Evolutionary conservation across 202 grass and related monocot species (phyloP).

Genomic region (Hordeum pubiflorum): DNA sequence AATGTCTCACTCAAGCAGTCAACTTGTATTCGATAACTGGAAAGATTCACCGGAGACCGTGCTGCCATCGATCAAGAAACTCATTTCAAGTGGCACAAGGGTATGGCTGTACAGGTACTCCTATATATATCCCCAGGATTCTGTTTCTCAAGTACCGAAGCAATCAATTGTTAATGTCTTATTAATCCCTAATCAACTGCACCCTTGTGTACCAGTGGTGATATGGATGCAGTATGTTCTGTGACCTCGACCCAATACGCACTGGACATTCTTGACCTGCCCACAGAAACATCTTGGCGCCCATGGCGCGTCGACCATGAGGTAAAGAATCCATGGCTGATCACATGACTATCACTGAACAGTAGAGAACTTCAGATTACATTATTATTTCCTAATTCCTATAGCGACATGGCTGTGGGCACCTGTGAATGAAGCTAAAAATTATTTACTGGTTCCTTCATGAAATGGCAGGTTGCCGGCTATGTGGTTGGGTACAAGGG

Average conservation of each 20-base stretch:
- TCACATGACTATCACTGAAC: slow-evolving; percentile 5
- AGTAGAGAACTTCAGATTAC: slow-evolving; percentile 1
- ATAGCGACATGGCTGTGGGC: background rate
- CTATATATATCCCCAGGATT: background rate
- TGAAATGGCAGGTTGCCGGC: slow-evolving; percentile 42
- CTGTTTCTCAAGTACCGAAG: background rate
- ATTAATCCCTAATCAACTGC: background rate
- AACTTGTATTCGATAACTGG: slow-evolving; percentile 41
- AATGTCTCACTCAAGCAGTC: slow-evolving; percentile 26
- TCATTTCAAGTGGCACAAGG: slow-evolving; percentile 53
- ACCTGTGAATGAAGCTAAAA: background rate
- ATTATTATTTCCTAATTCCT: background rate
- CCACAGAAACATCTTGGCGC: slow-evolving; percentile 36
- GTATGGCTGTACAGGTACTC: slow-evolving; percentile 63
- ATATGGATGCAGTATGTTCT: slow-evolving; percentile 53
- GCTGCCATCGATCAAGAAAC: slow-evolving; percentile 46
- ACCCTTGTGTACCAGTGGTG: slow-evolving; percentile 38
- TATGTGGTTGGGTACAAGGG: slow-evolving; percentile 50
- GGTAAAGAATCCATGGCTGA: slow-evolving; percentile 22
- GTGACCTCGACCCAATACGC: slow-evolving; percentile 45
- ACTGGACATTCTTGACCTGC: slow-evolving; percentile 43
- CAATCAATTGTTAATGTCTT: background rate
- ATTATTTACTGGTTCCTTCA: background rate
- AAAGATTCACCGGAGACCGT: slow-evolving; percentile 40
- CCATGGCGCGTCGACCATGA: slow-evolving; percentile 39